These are phyloP conservation scores for Gaultheria prostrata DNA, from an alignment of 148 eudicot species.

Conservation along the genomic window DNA sequence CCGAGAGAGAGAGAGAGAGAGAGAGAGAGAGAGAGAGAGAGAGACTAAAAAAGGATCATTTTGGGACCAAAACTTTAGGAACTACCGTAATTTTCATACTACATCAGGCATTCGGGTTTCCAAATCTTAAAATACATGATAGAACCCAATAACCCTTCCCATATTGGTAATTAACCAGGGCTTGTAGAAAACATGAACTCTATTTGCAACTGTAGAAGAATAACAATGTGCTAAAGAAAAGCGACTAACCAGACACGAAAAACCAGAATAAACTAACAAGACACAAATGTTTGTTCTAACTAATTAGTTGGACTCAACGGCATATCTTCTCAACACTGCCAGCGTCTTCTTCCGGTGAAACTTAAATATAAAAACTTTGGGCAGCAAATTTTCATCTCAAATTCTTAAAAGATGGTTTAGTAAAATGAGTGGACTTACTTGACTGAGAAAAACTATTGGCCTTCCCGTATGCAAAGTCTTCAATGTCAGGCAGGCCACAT, in stretches of 20 bases:
- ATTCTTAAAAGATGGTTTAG: background rate
- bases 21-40: too few relatives aligned
- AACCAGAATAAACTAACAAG: too few relatives aligned
- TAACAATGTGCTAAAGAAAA: background rate
- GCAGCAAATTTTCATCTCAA: background rate
- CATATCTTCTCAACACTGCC: background rate
- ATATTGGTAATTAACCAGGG: background rate
- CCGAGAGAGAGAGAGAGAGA: too few relatives aligned
- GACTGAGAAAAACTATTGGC: conserved; percentile 26
- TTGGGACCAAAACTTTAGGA: background rate
- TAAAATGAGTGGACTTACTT: conserved; percentile 37
- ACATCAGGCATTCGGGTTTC: background rate
- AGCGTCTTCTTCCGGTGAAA: background rate
- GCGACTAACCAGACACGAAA: background rate
- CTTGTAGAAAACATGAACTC: background rate
- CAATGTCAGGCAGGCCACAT: conserved; percentile 63
- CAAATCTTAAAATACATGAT: background rate
- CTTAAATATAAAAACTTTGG: background rate
- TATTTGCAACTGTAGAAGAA: background rate
- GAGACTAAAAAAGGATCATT: background rate
- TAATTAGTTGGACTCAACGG: background rate
- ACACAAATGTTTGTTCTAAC: background rate
- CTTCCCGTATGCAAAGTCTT: conserved; percentile 65
- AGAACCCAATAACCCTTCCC: background rate
- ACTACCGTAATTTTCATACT: background rate